These are phyloP conservation scores for Tolypocladium guangdongense DNA, from an alignment of 2,329 filamentous ascomycete genomes.

Conservation along the genomic window DNA sequence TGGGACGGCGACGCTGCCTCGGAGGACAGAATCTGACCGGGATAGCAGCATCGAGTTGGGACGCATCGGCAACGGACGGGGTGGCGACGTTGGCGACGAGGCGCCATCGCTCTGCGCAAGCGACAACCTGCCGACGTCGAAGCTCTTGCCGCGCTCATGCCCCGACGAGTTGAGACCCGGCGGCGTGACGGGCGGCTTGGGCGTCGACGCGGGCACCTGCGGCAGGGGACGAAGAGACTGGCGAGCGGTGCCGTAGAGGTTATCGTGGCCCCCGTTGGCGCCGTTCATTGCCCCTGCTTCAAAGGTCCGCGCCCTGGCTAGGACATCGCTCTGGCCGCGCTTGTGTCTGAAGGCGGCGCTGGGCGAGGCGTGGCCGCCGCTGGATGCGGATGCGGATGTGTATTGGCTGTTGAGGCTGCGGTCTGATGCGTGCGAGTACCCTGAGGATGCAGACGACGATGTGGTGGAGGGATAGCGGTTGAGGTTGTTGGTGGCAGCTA, in stretches of 20 bases:
- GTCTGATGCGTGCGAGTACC: conserved; percentile 50
- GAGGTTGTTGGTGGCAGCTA: conserved; percentile 29
- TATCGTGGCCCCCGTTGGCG: conserved; percentile 39
- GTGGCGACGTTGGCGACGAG: conserved; percentile 30
- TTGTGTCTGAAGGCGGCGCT: conserved; percentile 45
- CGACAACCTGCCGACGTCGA: conserved; percentile 48
- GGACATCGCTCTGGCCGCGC: conserved; percentile 64
- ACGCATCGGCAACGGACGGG: conserved; percentile 31
- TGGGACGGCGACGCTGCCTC: conserved; percentile 19
- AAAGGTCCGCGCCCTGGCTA: conserved; percentile 40
- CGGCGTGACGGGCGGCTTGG: conserved; percentile 25
- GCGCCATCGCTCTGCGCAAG: conserved; percentile 33
- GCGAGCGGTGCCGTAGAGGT: conserved; percentile 60
- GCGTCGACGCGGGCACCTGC: conserved; percentile 45
- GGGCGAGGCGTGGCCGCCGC: conserved; percentile 33
- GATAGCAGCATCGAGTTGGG: conserved; percentile 53
- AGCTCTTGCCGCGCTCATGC: conserved; percentile 51
- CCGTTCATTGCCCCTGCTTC: conserved; percentile 31
- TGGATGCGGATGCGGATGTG: conserved; percentile 63
- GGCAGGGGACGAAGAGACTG: conserved; percentile 68
- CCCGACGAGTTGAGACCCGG: conserved; percentile 13
- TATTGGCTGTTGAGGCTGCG: conserved; percentile 50
- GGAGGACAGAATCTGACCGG: conserved; percentile 42
- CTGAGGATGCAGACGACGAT: conserved; percentile 60
- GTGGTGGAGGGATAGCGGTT: conserved; percentile 58